Percentiles rank a stretch among this genome's conserved stretches.
phyloP scores from a whole-genome alignment of 2,329 filamentous ascomycete species.

The Colletotrichum sp. region DNA sequence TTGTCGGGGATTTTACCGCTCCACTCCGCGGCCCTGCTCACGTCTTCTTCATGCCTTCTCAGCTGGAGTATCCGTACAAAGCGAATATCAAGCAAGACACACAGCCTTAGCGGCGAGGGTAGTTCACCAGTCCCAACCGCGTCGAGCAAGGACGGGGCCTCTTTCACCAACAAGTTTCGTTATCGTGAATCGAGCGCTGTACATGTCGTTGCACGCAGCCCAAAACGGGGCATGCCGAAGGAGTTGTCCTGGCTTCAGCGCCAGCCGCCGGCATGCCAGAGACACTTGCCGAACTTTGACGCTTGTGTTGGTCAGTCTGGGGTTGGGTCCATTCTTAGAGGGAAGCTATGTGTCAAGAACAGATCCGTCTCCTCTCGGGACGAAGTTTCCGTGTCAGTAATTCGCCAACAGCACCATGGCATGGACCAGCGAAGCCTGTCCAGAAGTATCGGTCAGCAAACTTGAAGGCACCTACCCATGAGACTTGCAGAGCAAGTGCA shows the following conservation, averaged over 20 bases:
- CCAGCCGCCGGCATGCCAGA: not conserved
- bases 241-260: not conserved
- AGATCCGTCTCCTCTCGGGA: not conserved
- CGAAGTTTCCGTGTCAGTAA: not conserved
- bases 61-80: not conserved
- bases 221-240: not conserved
- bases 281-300: not conserved
- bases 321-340: not conserved
- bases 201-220: not conserved
- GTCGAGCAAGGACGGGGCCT: not conserved
- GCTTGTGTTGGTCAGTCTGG: not conserved
- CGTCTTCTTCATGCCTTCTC: not conserved
- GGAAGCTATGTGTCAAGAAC: not conserved
- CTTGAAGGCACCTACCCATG: not conserved
- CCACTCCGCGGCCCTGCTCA: not conserved
- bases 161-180: not conserved
- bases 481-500: not conserved
- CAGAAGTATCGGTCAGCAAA: not conserved
- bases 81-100: not conserved
- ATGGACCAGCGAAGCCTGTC: not conserved
- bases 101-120: not conserved
- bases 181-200: not conserved
- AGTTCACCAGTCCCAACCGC: not conserved
- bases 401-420: not conserved
- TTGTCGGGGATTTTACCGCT: constrained; percentile 16